Conservation (phyloP, 2,329 filamentous ascomycete species). For the Apiospora marii region DNA sequence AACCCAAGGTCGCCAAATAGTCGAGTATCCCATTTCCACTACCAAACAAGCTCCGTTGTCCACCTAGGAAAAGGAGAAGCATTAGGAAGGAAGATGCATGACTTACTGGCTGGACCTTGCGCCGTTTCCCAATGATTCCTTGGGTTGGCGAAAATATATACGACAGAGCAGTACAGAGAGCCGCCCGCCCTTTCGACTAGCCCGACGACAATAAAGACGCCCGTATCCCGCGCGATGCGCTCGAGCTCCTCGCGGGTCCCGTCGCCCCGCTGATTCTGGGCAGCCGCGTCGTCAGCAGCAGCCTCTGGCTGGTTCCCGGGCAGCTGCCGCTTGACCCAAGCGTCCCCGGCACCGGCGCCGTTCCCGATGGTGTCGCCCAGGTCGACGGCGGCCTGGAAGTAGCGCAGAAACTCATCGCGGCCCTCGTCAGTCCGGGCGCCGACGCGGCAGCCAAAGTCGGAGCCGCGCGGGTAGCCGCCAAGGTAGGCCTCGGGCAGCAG, state of each 20-base stretch:
- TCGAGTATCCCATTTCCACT: not conserved
- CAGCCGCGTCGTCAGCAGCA: conserved; percentile 13
- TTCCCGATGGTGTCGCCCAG: conserved; percentile 77
- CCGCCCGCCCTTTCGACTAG: conserved; percentile 82
- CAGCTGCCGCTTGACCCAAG: conserved; percentile 73
- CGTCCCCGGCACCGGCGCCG: conserved; percentile 72
- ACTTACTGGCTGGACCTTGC: conserved; percentile 88
- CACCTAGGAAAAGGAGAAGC: not conserved
- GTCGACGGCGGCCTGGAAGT: conserved; percentile 82
- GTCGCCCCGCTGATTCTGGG: conserved; percentile 64
- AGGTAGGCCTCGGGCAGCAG: conserved; percentile 93
- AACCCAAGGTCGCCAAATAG: not conserved
- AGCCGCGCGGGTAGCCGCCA: conserved; percentile 88
- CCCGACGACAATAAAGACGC: conserved; percentile 83
- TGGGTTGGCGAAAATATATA: conserved; percentile 79
- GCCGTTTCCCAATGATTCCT: conserved; percentile 82
- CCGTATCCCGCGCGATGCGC: conserved; percentile 75
- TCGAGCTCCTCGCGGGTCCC: conserved; percentile 85
- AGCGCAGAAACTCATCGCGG: conserved; percentile 81
- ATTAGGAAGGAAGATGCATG: not conserved
- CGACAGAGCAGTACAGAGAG: conserved; percentile 81
- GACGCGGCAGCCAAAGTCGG: conserved; percentile 77
- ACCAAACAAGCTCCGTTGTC: not conserved
- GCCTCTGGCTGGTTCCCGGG: conserved; percentile 37
- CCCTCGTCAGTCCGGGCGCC: conserved; percentile 75